Base-by-base conservation (phyloP, 371 early-diverging fungal species). In the Fennellomyces sp. region DNA sequence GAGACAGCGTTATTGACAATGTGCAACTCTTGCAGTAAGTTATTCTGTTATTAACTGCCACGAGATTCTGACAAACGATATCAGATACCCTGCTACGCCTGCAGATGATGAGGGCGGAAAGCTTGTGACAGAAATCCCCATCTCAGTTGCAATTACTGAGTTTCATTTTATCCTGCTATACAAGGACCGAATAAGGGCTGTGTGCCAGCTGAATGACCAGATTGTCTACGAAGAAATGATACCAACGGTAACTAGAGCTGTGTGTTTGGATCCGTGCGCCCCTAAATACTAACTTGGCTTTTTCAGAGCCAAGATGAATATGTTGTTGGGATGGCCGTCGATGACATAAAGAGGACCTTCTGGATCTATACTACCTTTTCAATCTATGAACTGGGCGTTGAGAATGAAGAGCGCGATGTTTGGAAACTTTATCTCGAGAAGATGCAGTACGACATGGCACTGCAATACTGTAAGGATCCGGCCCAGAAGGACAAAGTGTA, bases 371-470 rank as follows among this genome's bases (percentile, higher is more conserved):
- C 96, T 2, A 85, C 84, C 4, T 58, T 69, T 13, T 75, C 89
- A 2, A 87, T 97, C 36, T 93, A 88, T 61, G 97, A 97, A 69
- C 78, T 97, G 10, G 81, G 93, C 15, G 83, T 94, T 35, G 87
- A 86, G 1, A 90, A 93, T 45, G 97, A 98, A 70, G 94, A 94
- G 54, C 85, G 95, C 4, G 89, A 97, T 64, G 89, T 96, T 2
- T 98, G 98, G 98, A 83, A 86, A 17, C 75, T 95, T 0, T 95
- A 91, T 61, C 76, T 98, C 38, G 78, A 84, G 38, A 84, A 87
- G 58, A 83, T 83, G 41, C 73, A 85, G 56, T 96, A 90, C 62
- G 90, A 91, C 23, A 71, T 78, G 13, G 94, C 95, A 2, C 68
- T 93, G 29, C 75, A 84, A 35, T 90, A 89, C 66, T 88, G 91